Base-by-base conservation (phyloP, 2,329 filamentous ascomycete genomes). In the Hymenoscyphus linearis region DNA sequence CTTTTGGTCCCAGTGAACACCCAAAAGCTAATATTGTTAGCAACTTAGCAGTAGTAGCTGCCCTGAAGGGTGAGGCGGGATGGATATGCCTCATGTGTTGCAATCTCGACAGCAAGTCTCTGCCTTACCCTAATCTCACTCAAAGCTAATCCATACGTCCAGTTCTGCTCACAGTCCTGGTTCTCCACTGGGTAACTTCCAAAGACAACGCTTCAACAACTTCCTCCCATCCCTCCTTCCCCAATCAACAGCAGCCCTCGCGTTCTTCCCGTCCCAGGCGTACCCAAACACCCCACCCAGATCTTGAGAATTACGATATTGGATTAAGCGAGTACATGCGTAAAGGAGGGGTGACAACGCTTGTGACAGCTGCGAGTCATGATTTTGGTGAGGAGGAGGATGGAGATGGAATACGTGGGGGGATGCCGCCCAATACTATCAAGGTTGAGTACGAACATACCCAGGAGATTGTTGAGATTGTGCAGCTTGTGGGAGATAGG, bases 71-170 rank as follows among this genome's bases (percentile, higher is more conserved):
- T 13, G 85, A 87, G 68, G 84, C 82, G 2, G 85, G 81, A 2
- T 88, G 85, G 84, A 78, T 88, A 2, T 88, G 84, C 65, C 77
- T 88, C 3, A 84, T 86, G 75, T 84, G 83, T 67, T 88, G 85
- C 69, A 87, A 87, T 67, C 78, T 79, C 64, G 85, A 88, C 69
- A 80, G 84, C 85, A 72, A 68, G 78, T 74, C 27, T 34, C 62
- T 18, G 16, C 36, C 31, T 14, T 7, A 22, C 40, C 35, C 4
- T 34, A 50, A 7, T 22, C 10, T 2, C 31, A 40, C 37, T 13
- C 37, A 31, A 27, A 35, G 44, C 37, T 34, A 37, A 14, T 7
- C 35, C 12, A 7, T 12, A 12, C 13, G n/a, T 35, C 10, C 55
- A 84, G 82, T 86, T 16, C 76, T 86, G 34, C 85, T 86, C 71